These are phyloP conservation scores for Carex kokanica DNA, from an alignment of 176 grass and related monocot genomes.

Conservation along the genomic window DNA sequence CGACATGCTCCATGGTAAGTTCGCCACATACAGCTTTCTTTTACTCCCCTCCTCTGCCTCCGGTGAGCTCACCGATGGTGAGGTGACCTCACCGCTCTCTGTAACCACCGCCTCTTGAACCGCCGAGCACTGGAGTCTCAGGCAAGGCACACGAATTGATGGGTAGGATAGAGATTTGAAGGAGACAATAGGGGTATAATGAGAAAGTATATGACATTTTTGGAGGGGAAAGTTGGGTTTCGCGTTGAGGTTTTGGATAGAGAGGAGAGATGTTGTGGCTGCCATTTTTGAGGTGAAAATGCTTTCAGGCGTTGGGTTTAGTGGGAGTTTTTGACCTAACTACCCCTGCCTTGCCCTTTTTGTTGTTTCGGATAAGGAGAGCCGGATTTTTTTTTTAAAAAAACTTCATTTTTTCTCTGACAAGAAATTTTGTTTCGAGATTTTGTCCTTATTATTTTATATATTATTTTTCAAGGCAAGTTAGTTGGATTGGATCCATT, in stretches of 20 bases:
- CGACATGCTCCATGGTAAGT: slow-evolving; percentile 27
- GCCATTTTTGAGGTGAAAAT: slow-evolving; percentile 33
- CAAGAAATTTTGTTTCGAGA: neutral
- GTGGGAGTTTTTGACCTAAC: slow-evolving; percentile 10
- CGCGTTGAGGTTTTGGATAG: slow-evolving; percentile 1
- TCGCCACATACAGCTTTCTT: slow-evolving; percentile 34
- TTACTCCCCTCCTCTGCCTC: neutral
- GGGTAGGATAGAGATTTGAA: slow-evolving; percentile 2
- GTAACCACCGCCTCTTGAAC: slow-evolving; percentile 14
- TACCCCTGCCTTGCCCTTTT: too few species aligned
- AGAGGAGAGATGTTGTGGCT: slow-evolving; percentile 23
- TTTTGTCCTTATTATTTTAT: too few species aligned
- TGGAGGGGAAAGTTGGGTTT: neutral
- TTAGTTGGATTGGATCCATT: too few species aligned
- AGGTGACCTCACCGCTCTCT: neutral
- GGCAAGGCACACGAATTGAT: neutral
- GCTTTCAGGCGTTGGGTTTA: slow-evolving; percentile 32
- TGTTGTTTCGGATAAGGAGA: too few species aligned
- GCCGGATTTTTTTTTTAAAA: too few species aligned
- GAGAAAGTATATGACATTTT: neutral
- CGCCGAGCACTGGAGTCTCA: slow-evolving; percentile 32
- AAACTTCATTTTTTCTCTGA: too few species aligned
- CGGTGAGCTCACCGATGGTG: neutral
- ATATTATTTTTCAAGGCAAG: too few species aligned
- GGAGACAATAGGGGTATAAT: neutral